Evolutionary conservation across 805 yeast genomes (phyloP).

Genomic region (Candida nemodendra): DNA sequence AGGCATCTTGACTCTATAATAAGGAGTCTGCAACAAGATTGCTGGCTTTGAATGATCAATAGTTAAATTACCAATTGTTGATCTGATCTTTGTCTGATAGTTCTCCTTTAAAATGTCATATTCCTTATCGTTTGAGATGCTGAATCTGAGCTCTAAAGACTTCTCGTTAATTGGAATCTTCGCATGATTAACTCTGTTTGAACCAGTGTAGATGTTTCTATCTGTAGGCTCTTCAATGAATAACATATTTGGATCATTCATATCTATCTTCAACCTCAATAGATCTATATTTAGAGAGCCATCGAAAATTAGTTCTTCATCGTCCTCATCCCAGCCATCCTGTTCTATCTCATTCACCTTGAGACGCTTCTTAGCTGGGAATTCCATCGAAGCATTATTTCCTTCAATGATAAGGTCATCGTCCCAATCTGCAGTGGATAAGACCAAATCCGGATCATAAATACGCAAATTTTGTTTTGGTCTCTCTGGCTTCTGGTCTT

Average conservation of each 20-base stretch:
- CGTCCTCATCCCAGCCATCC: constrained; percentile 48
- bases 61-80: constrained; percentile 85
- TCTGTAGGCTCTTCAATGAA: constrained; percentile 48
- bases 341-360: constrained; percentile 36
- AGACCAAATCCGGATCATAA: constrained; percentile 53
- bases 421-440: constrained; percentile 80
- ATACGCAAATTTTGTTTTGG: constrained; percentile 33
- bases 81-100: constrained; percentile 87
- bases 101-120: constrained; percentile 81
- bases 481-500: constrained; percentile 12
- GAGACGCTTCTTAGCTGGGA: constrained; percentile 26
- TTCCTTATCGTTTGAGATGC: constrained; percentile 83
- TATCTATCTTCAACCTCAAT: constrained; percentile 55
- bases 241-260: constrained; percentile 83
- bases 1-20: constrained; percentile 73
- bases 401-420: constrained; percentile 61
- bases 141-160: constrained; percentile 59
- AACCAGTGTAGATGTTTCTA: constrained; percentile 11
- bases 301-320: constrained; percentile 71
- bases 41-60: constrained; percentile 95
- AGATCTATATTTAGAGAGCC: constrained; percentile 48
- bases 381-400: constrained; percentile 24
- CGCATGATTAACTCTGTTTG: constrained; percentile 29
- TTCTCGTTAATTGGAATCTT: constrained; percentile 54
- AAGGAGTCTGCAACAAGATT: constrained; percentile 81